A percentile compares a stretch with the other conserved stretches of the same genome.
Evolutionary conservation across 805 yeast genomes (phyloP).

Genomic region (Starmerella vaccinii): DNA sequence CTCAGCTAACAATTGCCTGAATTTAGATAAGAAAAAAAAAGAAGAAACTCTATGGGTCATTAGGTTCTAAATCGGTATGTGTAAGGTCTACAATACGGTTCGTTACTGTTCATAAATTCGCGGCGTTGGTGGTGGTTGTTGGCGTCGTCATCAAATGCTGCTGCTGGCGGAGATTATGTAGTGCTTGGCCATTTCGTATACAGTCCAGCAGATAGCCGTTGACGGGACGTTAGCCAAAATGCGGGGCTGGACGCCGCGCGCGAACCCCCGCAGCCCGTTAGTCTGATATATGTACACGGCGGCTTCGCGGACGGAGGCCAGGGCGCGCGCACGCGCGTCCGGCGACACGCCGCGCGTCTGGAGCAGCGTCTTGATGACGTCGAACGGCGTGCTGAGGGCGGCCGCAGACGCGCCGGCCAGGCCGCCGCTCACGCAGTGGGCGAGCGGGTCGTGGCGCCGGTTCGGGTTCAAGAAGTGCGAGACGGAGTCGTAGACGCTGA

Average conservation of each 20-base stretch:
- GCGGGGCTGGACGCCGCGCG: slow-evolving; percentile 82
- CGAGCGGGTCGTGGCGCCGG: slow-evolving; percentile 69
- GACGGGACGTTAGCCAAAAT: slow-evolving; percentile 88
- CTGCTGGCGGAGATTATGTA: slow-evolving; percentile 32
- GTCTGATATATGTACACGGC: slow-evolving; percentile 49
- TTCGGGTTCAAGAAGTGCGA: slow-evolving; percentile 69
- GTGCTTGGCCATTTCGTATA: slow-evolving; percentile 92
- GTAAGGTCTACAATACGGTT: not conserved
- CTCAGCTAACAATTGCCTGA: too few relatives aligned
- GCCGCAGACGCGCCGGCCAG: slow-evolving; percentile 92
- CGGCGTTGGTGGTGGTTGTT: too few relatives aligned
- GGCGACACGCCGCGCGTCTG: slow-evolving; percentile 56
- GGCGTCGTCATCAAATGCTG: not conserved
- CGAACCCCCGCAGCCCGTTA: slow-evolving; percentile 49
- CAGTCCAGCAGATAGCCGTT: slow-evolving; percentile 96
- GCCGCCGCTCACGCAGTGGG: slow-evolving; percentile 89
- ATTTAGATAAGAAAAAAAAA: too few relatives aligned
- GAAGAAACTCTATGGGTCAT: slow-evolving; percentile 4
- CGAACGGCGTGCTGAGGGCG: slow-evolving; percentile 88
- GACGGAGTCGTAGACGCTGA: slow-evolving; percentile 79
- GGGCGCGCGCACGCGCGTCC: slow-evolving; percentile 37
- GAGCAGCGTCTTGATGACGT: slow-evolving; percentile 76
- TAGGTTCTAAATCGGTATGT: not conserved
- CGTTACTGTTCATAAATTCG: not conserved
- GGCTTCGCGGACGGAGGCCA: slow-evolving; percentile 62